Evolutionary conservation across 139 green algal genomes (phyloP).

Genomic region (Gonium pectorale): DNA sequence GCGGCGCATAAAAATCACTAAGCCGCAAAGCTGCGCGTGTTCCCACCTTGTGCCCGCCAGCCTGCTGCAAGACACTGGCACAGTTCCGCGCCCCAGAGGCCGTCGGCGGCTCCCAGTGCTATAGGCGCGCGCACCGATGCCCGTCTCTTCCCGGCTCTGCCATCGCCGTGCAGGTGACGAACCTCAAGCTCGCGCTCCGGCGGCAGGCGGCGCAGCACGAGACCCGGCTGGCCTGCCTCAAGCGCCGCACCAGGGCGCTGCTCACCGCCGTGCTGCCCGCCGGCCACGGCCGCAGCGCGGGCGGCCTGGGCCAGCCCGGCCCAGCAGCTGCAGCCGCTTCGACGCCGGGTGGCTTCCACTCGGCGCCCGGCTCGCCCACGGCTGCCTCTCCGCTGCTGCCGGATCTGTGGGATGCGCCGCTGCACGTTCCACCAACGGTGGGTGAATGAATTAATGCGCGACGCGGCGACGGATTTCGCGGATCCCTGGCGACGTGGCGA

Average conservation of each 20-base stretch:
- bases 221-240: conserved; percentile 11
- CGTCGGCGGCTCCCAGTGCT: too few species aligned
- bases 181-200: conserved; percentile 14
- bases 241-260: conserved; percentile 36
- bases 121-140: too few species aligned
- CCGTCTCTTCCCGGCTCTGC: too few species aligned
- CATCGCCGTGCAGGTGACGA: conserved; percentile 1
- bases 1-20: too few species aligned
- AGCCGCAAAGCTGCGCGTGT: too few species aligned
- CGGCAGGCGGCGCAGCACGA: conserved; percentile 26
- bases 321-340: not conserved
- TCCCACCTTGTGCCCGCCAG: too few species aligned
- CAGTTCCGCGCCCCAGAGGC: too few species aligned
- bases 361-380: not conserved
- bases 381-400: not conserved
- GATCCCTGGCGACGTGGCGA: too few species aligned
- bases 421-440: not conserved
- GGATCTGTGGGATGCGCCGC: conserved; percentile 35
- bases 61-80: too few species aligned
- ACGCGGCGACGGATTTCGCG: too few species aligned
- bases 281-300: not conserved
- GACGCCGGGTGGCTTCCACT: not conserved
- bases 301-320: not conserved
- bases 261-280: conserved; percentile 27
- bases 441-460: too few species aligned